Evolutionary conservation across 1,139 yeast species (phyloP).

Genomic region (Taphrina sp.): DNA sequence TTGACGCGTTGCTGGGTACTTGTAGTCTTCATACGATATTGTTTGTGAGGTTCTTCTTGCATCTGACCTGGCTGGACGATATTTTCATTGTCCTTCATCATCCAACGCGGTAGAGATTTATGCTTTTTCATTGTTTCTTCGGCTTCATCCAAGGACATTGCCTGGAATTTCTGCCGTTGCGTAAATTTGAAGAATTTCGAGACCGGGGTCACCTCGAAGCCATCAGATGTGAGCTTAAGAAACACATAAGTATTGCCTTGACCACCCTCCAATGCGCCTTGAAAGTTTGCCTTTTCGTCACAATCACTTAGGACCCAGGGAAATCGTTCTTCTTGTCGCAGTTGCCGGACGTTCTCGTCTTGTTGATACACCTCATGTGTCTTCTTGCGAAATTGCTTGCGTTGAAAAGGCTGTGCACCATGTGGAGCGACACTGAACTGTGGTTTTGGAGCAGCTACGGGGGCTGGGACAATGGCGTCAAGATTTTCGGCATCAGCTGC

Average conservation of each 20-base stretch:
- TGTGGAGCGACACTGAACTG: constrained; percentile 71
- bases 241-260: constrained; percentile 82
- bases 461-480: constrained; percentile 21
- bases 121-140: constrained; percentile 62
- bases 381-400: constrained; percentile 66
- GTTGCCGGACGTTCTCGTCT: constrained; percentile 74
- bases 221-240: constrained; percentile 44
- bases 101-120: constrained; percentile 75
- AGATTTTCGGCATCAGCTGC: constrained; percentile 35
- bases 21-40: constrained; percentile 28
- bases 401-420: constrained; percentile 73
- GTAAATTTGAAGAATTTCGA: constrained; percentile 92
- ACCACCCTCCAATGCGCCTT: constrained; percentile 94
- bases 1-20: constrained; percentile 10
- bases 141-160: constrained; percentile 92
- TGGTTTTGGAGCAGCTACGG: constrained; percentile 13
- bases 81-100: constrained; percentile 60
- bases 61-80: constrained; percentile 34
- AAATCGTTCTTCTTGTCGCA: constrained; percentile 90
- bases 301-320: constrained; percentile 99
- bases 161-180: constrained; percentile 88
- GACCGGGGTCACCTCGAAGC: constrained; percentile 35
- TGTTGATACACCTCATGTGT: constrained; percentile 79
- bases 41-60: constrained; percentile 17
- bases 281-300: constrained; percentile 91